phyloP scores from a whole-genome alignment of 164 flowering plant species.

The Houttuynia cordata region DNA sequence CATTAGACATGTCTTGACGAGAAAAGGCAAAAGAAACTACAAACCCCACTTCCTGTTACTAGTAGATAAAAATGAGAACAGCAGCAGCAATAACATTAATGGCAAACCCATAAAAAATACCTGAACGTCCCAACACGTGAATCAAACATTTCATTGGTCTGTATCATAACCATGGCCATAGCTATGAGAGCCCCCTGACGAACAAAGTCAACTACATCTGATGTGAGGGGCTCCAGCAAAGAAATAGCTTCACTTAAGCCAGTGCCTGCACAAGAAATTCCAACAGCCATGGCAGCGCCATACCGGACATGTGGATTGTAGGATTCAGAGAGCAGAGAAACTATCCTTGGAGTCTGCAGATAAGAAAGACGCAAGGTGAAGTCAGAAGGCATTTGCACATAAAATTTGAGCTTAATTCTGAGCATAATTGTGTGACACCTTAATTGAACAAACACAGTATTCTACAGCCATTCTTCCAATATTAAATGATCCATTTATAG shows the following conservation, averaged over 20 bases:
- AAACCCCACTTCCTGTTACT: neutral
- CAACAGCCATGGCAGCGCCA: slow-evolving; percentile 99
- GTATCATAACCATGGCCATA: slow-evolving; percentile 99
- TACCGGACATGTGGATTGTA: slow-evolving; percentile 99
- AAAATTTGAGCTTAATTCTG: too few species aligned
- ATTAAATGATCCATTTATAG: too few species aligned
- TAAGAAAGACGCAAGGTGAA: neutral
- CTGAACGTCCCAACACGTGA: slow-evolving; percentile 96
- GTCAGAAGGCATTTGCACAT: too few species aligned
- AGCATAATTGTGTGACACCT: too few species aligned
- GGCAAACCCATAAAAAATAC: slow-evolving; percentile 15
- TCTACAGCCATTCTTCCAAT: too few species aligned
- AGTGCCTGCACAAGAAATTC: slow-evolving; percentile 98
- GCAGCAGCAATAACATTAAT: too few species aligned
- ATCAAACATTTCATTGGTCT: slow-evolving; percentile 88
- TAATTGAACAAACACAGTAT: too few species aligned
- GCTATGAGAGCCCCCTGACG: slow-evolving; percentile 99
- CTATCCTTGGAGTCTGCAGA: slow-evolving; percentile 91
- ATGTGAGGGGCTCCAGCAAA: slow-evolving; percentile 88
- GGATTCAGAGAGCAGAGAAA: slow-evolving; percentile 88
- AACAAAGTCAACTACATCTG: slow-evolving; percentile 98
- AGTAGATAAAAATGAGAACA: too few species aligned
- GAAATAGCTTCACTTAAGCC: slow-evolving; percentile 98
- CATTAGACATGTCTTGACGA: neutral
- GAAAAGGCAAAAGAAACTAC: neutral